Evolutionary conservation across 805 yeast genomes (phyloP), one percentile per base, ranked within the genome.

Genomic region (Nakazawaea wyomingensis): DNA sequence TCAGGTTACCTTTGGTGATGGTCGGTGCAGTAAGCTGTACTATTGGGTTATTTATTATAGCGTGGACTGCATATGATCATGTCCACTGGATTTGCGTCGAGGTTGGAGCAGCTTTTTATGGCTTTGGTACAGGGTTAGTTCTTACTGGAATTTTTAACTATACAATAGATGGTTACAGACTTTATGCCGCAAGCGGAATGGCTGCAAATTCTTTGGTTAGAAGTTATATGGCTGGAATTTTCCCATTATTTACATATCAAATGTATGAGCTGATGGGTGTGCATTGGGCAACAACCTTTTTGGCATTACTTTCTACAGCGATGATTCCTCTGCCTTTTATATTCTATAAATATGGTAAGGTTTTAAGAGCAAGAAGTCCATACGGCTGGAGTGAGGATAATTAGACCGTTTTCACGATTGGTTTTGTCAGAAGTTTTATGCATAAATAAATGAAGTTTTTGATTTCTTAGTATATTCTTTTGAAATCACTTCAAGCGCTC

Each of bases 1-100:
- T 68, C 47, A 69, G 83, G 50, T 64, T 79, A 39, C 70, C 76
- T 20, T 74, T 82, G n/a, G 72, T 76, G 71, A 76, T 79, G 76
- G 45, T 66, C 35, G 79, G 82, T 3, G 69, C 78, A 31, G 48
- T 76, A 46, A 54, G 68, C 41, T 70, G 76, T 34, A 73, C 80
- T 2, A 56, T 66, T 36, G 84, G 83, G 13, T 59, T 79, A 31
- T 75, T 79, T 60, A 75, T 78, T 61, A 59, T 76, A 53, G 78
- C 80, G 19, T 79, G 83, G 81, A 64, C 81, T 2, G 74, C 80
- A 32, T 68, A 65, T 53, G 65, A 66, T 45, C 57, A 68, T 28
- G 60, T 76, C 34, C 76, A 68, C 54, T 77, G 82, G 82, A 74
- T 66, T 24, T 76, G 73, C 1, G 76, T 78, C 3, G 59, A 68